Percentiles rank a stretch among this genome's conserved stretches.
Conservation (phyloP, 805 yeast genomes). For the Cyberlindnera maritima region DNA sequence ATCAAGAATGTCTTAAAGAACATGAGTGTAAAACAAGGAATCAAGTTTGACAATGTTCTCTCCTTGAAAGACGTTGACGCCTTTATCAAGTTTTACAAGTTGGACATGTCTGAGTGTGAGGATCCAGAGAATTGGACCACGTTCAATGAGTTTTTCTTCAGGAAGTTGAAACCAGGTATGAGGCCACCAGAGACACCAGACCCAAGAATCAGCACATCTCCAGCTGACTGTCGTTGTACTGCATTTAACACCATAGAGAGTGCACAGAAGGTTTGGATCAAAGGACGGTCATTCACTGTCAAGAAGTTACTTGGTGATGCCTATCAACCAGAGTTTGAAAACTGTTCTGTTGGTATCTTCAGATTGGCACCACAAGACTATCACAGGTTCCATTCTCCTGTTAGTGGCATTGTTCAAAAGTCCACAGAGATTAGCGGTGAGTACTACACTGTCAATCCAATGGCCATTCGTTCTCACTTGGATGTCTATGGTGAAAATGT, state of each 20-base stretch:
- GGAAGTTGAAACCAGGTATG: conserved; percentile 68
- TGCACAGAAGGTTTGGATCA: conserved; percentile 85
- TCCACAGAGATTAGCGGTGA: conserved; percentile 79
- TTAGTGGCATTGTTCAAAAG: conserved; percentile 66
- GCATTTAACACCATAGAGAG: conserved; percentile 54
- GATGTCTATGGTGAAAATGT: conserved; percentile 95
- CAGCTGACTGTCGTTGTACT: conserved; percentile 87
- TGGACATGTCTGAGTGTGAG: conserved; percentile 73
- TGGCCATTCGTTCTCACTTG: conserved; percentile 86
- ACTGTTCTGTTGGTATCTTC: conserved; percentile 65
- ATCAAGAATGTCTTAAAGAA: conserved; percentile 60
- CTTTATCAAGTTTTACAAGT: conserved; percentile 78
- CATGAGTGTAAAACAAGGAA: conserved; percentile 78
- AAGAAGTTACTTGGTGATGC: conserved; percentile 51
- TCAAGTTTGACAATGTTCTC: conserved; percentile 68
- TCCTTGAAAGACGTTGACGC: conserved; percentile 69
- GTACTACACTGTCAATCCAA: conserved; percentile 94
- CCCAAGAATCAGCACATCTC: conserved; percentile 27
- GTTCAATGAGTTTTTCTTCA: conserved; percentile 87
- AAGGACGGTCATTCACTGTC: conserved; percentile 74
- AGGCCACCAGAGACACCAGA: conserved; percentile 58
- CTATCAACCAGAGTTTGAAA: conserved; percentile 41
- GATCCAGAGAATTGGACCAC: conserved; percentile 49
- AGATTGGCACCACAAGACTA: conserved; percentile 96
- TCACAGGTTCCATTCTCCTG: conserved; percentile 90